Conservation (phyloP, 129 eudicot genomes). For the Pulicaria dysenterica region DNA sequence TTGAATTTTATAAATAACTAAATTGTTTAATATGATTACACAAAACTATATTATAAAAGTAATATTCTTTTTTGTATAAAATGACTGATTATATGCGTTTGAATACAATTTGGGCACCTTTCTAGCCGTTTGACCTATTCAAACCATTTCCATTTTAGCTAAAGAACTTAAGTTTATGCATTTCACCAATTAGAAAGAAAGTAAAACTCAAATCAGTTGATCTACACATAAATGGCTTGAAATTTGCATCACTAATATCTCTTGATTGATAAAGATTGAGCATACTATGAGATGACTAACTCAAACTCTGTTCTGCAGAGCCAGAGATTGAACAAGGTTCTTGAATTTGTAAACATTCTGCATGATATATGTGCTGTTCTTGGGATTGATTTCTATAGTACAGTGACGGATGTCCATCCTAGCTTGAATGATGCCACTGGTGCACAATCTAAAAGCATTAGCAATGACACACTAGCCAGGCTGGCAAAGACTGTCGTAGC, state of each 20-base stretch:
- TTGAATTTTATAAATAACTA: neutral
- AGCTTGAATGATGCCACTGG: slow-evolving; percentile 72
- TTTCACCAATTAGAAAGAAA: too few species aligned
- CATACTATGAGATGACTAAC: slow-evolving; percentile 5
- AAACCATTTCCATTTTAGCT: too few species aligned
- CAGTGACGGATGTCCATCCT: slow-evolving; percentile 90
- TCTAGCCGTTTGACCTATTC: too few species aligned
- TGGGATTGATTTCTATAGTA: slow-evolving; percentile 75
- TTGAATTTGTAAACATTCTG: slow-evolving; percentile 80
- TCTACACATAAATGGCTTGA: neutral
- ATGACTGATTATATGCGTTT: neutral
- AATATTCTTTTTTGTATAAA: neutral
- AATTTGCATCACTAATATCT: neutral
- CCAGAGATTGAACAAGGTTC: slow-evolving; percentile 89
- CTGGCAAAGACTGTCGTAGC: slow-evolving; percentile 80
- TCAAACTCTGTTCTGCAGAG: slow-evolving; percentile 55
- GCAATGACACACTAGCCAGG: slow-evolving; percentile 80
- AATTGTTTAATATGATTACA: neutral
- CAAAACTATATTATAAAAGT: neutral
- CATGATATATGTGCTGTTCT: slow-evolving; percentile 96
- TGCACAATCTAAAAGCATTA: slow-evolving; percentile 83
- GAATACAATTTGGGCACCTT: neutral
- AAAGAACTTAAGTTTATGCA: too few species aligned
- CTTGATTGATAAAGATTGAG: too few species aligned
- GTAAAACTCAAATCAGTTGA: neutral